A percentile compares a stretch with the other conserved stretches of the same genome.
Evolutionary conservation across 2,329 filamentous ascomycete genomes (phyloP).

Genomic region (Neofusicoccum sp.): DNA sequence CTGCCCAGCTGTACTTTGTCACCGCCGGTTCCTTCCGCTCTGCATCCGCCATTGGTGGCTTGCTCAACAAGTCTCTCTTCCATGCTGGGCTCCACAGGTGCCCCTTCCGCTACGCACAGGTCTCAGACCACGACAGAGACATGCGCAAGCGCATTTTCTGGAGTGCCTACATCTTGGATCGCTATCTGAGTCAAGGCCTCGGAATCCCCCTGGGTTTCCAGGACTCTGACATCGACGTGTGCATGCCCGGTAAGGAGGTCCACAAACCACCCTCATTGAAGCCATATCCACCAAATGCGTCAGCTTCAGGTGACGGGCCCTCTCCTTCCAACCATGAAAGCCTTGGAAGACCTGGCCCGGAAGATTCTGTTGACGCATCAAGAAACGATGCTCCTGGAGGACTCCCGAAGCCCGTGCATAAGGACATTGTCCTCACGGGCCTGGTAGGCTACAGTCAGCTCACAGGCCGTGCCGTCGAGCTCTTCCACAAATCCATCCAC

Average conservation of each 20-base stretch:
- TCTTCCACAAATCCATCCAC: conserved; percentile 19
- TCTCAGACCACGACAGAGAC: conserved; percentile 46
- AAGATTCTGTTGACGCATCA: neutral
- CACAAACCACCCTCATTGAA: conserved; percentile 33
- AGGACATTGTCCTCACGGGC: conserved; percentile 8
- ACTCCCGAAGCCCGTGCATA: neutral
- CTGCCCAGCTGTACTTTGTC: conserved; percentile 55
- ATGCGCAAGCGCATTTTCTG: conserved; percentile 56
- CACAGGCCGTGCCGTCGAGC: conserved; percentile 14
- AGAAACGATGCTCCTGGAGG: neutral
- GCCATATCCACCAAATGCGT: conserved; percentile 18
- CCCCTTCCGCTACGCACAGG: conserved; percentile 52
- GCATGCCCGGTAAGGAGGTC: conserved; percentile 50
- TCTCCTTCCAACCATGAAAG: neutral
- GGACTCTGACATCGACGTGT: conserved; percentile 60
- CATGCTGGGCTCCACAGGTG: conserved; percentile 61
- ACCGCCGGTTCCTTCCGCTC: conserved; percentile 58
- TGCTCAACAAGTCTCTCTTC: conserved; percentile 56
- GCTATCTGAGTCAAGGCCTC: conserved; percentile 56
- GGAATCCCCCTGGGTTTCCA: conserved; percentile 56
- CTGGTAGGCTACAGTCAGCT: conserved; percentile 18
- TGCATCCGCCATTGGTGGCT: conserved; percentile 55
- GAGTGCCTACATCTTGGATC: conserved; percentile 56
- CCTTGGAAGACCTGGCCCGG: neutral
- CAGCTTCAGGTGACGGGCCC: neutral